phyloP scores from a whole-genome alignment of 2,329 filamentous ascomycete genomes.

The Ilyonectria robusta region DNA sequence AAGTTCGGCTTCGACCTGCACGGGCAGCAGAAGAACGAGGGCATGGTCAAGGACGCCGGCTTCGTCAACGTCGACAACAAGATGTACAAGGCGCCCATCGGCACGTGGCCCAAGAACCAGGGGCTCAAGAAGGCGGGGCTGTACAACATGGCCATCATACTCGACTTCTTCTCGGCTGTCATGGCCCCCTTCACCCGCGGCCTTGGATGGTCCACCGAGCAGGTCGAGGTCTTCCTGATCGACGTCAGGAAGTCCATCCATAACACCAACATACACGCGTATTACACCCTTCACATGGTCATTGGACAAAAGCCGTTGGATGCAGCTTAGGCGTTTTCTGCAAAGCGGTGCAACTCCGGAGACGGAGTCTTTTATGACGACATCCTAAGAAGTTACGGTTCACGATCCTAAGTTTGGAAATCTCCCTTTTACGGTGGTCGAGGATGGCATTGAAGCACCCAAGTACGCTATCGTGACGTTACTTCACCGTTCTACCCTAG shows the following conservation, averaged over 20 bases:
- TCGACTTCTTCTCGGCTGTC: neutral
- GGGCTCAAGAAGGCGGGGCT: neutral
- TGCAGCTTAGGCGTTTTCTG: neutral
- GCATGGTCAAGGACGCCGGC: conserved; percentile 7
- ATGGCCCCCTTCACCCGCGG: neutral
- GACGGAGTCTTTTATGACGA: too few species aligned
- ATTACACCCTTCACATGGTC: neutral
- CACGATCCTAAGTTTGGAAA: too few species aligned
- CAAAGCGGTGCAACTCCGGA: neutral
- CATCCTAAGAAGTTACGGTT: too few species aligned
- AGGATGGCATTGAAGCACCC: too few species aligned
- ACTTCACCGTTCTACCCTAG: too few species aligned
- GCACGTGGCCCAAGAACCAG: conserved; percentile 8
- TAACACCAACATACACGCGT: neutral
- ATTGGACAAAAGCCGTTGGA: neutral
- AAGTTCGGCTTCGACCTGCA: conserved; percentile 14
- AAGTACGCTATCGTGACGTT: too few species aligned
- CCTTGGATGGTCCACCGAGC: neutral
- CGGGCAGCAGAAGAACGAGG: conserved; percentile 1
- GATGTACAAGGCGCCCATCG: conserved; percentile 11
- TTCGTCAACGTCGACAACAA: conserved; percentile 13
- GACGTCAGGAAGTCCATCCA: neutral
- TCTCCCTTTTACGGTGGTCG: too few species aligned
- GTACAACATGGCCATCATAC: neutral
- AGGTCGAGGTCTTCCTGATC: neutral